Conservation (phyloP, 441 rosid species). For the Eutrema salsugineum region DNA sequence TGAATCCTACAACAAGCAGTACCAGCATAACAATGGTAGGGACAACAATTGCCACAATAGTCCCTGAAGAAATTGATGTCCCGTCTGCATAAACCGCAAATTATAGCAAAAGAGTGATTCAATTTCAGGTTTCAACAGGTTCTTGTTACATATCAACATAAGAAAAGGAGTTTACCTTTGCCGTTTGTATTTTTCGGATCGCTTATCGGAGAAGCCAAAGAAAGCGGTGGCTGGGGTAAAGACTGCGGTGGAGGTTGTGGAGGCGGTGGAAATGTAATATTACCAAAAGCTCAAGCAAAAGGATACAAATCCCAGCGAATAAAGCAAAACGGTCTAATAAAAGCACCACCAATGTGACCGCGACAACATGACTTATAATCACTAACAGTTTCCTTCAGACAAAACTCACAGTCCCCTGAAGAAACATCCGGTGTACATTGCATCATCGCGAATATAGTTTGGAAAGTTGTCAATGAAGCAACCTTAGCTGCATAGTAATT, state of each 20-base stretch:
- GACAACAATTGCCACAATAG: not conserved
- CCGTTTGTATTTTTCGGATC: not conserved
- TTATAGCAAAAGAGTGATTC: not conserved
- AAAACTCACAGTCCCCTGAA: not conserved
- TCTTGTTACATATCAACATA: not conserved
- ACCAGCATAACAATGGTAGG: not conserved
- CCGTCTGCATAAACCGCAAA: not conserved
- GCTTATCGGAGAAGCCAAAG: not conserved
- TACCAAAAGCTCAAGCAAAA: not conserved
- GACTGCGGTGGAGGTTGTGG: not conserved
- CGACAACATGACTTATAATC: not conserved
- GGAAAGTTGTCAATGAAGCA: not conserved
- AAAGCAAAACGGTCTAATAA: conserved; percentile 1
- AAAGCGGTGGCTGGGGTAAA: not conserved
- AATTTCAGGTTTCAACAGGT: not conserved
- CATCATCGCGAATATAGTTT: conserved; percentile 6
- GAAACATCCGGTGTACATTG: conserved; percentile 26
- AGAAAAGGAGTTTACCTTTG: not conserved
- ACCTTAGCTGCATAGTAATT: conserved; percentile 14
- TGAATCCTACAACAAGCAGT: not conserved
- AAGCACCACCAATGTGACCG: not conserved
- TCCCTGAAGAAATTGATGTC: not conserved
- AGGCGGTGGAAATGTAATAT: not conserved
- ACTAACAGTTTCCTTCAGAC: not conserved
- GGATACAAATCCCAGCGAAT: conserved; percentile 21